A percentile compares a stretch with the other conserved stretches of the same genome.
Conservation (phyloP, 179 eudicot species). For the Beta macrorhiza region DNA sequence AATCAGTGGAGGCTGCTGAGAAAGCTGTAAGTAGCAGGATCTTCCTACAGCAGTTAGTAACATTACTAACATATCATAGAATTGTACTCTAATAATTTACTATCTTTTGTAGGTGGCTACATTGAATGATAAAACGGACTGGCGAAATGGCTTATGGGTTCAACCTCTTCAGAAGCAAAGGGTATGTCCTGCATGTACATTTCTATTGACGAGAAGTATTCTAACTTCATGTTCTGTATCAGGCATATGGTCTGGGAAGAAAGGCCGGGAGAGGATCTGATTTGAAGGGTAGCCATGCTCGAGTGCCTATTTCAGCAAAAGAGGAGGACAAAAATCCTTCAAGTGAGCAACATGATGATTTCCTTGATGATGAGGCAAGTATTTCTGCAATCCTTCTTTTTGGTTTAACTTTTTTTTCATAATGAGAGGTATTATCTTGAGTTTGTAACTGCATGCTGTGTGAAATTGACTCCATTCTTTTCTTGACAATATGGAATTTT, state of each 20-base stretch:
- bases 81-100: slow-evolving; percentile 2
- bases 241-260: slow-evolving; percentile 53
- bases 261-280: slow-evolving; percentile 54
- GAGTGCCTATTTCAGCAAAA: slow-evolving; percentile 40
- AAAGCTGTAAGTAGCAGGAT: slow-evolving; percentile 64
- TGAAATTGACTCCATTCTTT: background rate
- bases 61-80: background rate
- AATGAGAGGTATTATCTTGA: background rate
- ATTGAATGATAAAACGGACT: slow-evolving; percentile 76
- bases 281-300: slow-evolving; percentile 46
- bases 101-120: slow-evolving; percentile 50
- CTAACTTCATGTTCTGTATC: slow-evolving; percentile 4
- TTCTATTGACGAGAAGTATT: background rate
- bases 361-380: slow-evolving; percentile 58
- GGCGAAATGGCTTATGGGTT: slow-evolving; percentile 91
- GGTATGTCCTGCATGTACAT: slow-evolving; percentile 35
- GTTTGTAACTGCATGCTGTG: background rate
- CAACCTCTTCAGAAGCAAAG: slow-evolving; percentile 62
- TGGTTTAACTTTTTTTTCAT: background rate
- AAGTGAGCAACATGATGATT: slow-evolving; percentile 50
- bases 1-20: slow-evolving; percentile 88
- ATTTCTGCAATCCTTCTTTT: background rate
- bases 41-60: background rate
- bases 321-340: slow-evolving; percentile 43
- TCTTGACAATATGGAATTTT: background rate